Base-by-base conservation (phyloP, 257 asterid genomes). In the Ehretia macrophylla region DNA sequence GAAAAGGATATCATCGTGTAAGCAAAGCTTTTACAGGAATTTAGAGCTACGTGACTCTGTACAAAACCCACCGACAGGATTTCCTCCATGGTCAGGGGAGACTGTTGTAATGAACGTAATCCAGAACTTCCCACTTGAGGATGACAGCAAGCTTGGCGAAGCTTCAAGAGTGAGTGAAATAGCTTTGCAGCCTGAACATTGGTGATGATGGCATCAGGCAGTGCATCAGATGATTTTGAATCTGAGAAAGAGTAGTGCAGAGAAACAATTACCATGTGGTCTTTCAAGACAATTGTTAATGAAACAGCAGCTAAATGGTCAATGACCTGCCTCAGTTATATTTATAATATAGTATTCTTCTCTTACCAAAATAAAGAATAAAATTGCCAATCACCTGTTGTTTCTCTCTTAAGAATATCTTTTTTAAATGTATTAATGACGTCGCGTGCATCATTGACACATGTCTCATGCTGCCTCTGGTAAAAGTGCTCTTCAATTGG, bases 41-140 rank as follows among this genome's bases (percentile, higher is more conserved):
- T 37, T 22, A 42, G 22, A 45, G 39, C 27, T 20, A 55, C 17
- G 27, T 27, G 40, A 18, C 21, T 38, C 0, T 17, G 22, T 48
- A 10, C 20, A 38, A 47, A 67, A 81, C 95, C 66, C 68, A 88
- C 99, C 79, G 80, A 88, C 56, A 92, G 77, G 64, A 92, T 81
- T 78, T 92, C 99, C 66, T 88, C 97, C 99, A 92, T 92, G 55
- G 97, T 88, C 99, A 92, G 84, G 55, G 99, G 97, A 68, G 96
- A 86, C 72, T 83, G 90, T 62, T 92, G 97, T 79, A 88, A 67
- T 53, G 97, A 75, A 47, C 99, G 95, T 61, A 92, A 64, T 56
- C 99, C 99, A 68, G 95, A 86, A 79, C 97, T 92, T 81, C 99
- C 97, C 53, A 92, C 97, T 80, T 92, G 99, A 73, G 99, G 99